phyloP scores from a whole-genome alignment of 2,329 filamentous ascomycete species.

The Paecilomyces formosus region DNA sequence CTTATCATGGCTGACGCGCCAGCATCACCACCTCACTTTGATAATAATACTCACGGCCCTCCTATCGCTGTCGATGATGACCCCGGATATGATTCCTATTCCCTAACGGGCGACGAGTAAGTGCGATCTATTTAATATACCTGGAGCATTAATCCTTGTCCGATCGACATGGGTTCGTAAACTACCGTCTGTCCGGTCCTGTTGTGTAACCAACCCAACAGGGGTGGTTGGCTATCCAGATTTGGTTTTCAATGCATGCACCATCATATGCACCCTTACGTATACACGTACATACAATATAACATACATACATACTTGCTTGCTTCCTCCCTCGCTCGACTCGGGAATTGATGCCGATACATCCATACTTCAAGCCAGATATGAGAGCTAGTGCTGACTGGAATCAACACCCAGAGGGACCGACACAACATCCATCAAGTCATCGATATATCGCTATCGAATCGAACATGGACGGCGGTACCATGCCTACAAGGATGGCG shows the following conservation, averaged over 20 bases:
- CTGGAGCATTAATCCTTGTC: not conserved
- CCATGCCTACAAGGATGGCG: constrained; percentile 3
- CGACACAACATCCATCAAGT: not conserved
- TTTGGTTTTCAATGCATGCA: not conserved
- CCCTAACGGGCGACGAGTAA: not conserved
- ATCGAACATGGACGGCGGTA: constrained; percentile 2
- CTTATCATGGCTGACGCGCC: not conserved
- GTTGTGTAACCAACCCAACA: not conserved
- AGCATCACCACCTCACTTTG: not conserved
- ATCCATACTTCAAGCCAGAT: not conserved
- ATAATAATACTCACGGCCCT: not conserved
- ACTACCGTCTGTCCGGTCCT: too few species aligned
- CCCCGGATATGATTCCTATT: not conserved
- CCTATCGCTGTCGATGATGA: not conserved
- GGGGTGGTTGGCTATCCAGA: not conserved
- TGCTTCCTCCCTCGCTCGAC: too few species aligned
- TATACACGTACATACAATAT: not conserved
- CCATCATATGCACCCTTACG: not conserved
- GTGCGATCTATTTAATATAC: not conserved
- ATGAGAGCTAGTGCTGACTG: not conserved
- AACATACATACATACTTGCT: too few species aligned
- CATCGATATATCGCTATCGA: not conserved
- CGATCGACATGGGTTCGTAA: not conserved
- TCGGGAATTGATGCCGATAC: not conserved
- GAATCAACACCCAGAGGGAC: not conserved